Percentiles rank a stretch among this genome's conserved stretches.
phyloP scores from a whole-genome alignment of 768 basidiomycete species.

The Tricholoma hemisulphureum region DNA sequence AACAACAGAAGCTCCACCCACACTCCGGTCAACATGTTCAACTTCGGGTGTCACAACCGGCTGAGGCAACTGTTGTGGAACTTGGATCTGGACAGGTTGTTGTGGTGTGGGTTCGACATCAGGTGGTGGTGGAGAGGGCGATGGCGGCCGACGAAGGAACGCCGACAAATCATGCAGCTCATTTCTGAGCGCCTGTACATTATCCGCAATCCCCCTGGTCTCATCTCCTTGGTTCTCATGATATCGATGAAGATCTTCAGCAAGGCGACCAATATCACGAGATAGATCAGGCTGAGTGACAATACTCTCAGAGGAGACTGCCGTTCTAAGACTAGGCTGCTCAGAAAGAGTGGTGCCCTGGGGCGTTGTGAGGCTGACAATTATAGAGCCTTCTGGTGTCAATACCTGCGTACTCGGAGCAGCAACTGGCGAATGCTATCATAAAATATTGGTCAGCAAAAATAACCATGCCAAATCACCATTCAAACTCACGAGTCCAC shows the following conservation, averaged over 20 bases:
- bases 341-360: constrained; percentile 36
- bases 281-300: constrained; percentile 52
- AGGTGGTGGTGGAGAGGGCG: constrained; percentile 19
- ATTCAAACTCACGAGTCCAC: constrained; percentile 14
- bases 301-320: constrained; percentile 33
- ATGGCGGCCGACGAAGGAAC: constrained; percentile 46
- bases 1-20: constrained; percentile 42
- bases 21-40: constrained; percentile 38
- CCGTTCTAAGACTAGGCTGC: constrained; percentile 33
- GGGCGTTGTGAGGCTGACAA: constrained; percentile 40
- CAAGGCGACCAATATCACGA: constrained; percentile 45
- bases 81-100: not conserved
- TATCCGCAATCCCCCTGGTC: constrained; percentile 59
- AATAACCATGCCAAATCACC: not conserved
- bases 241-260: constrained; percentile 54
- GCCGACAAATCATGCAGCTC: constrained; percentile 65
- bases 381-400: constrained; percentile 41
- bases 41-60: constrained; percentile 9
- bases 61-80: constrained; percentile 11
- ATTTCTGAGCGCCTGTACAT: constrained; percentile 67
- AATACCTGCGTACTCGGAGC: constrained; percentile 23
- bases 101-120: not conserved
- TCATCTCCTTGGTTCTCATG: constrained; percentile 64
- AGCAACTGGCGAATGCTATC: constrained; percentile 16
- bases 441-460: not conserved